Evolutionary conservation across 176 grass and related monocot species (phyloP), one percentile per base, ranked within the genome.

Genomic region (Urochloa ruziziensis): DNA sequence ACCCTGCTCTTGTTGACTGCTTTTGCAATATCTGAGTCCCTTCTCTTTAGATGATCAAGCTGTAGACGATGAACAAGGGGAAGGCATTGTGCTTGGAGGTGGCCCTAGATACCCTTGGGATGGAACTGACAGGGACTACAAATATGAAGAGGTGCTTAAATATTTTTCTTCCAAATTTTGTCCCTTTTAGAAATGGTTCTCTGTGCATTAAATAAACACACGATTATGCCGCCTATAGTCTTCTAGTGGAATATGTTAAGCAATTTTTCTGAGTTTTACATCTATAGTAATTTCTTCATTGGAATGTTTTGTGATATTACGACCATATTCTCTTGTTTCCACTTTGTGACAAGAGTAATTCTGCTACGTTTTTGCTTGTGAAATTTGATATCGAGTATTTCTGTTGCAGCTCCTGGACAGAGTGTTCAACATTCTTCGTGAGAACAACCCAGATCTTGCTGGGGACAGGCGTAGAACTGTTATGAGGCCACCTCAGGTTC

Each of bases 361-460:
- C 11, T 21, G 0, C n/a, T n/a, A n/a, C n/a, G n/a, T n/a, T n/a
- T 69, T 19, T 56, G 18, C 4, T 4, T 76, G 52, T 30, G n/a
- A 68, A 70, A 70, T 28, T 17, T 86, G 21, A 91, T 15, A 4
- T 30, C 27, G 5, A 9, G 9, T 49, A 28, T 67, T 43, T 48
- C 44, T 84, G 12, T 85, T 81, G 51, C 86, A 98, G 95, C 79
- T 98, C 8, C 62, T 98, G 11, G 95, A 83, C 47, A 93, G 92
- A 60, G 84, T 98, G 54, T 98, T 95, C 74, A 93, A 88, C 73
- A 93, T 93, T 80, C 34, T 98, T 30, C 85, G 75, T 1, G 92
- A 93, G 80, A 91, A 98, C 53, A 94, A 98, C 78, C 95, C 92
- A 43, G 95, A 93, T 88, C 88, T 95, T 80, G 84, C 94, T 61